Evolutionary conservation across 805 yeast genomes (phyloP).

Genomic region (Metahyphopichia silvanorum): DNA sequence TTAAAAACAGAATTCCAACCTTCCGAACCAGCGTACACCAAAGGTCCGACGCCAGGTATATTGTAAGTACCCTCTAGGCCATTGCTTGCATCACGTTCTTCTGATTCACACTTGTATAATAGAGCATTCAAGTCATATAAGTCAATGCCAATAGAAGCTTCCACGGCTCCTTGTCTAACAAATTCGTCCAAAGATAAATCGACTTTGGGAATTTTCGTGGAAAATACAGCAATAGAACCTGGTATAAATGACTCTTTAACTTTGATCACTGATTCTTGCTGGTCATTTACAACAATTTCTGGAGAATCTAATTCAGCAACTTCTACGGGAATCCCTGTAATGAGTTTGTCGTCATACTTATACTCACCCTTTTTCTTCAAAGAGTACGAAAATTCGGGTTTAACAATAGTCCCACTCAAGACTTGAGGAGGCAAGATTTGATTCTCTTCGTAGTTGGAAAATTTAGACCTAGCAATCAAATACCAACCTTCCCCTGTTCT

Average conservation of each 20-base stretch:
- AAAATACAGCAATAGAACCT: conserved; percentile 85
- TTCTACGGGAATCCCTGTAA: conserved; percentile 67
- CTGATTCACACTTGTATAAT: conserved; percentile 77
- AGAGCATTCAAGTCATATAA: conserved; percentile 72
- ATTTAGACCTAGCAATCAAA: conserved; percentile 83
- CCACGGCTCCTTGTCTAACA: conserved; percentile 72
- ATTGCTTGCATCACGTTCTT: conserved; percentile 76
- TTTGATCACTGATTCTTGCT: conserved; percentile 48
- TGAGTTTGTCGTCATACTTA: conserved; percentile 31
- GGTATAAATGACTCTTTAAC: conserved; percentile 70
- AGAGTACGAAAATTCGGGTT: conserved; percentile 55
- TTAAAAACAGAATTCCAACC: conserved; percentile 82
- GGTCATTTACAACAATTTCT: conserved; percentile 39
- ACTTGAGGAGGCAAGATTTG: conserved; percentile 58
- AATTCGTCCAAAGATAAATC: conserved; percentile 61
- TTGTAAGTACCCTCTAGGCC: conserved; percentile 72
- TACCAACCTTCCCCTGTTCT: conserved; percentile 86
- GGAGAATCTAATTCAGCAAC: conserved; percentile 54
- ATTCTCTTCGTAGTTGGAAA: conserved; percentile 39
- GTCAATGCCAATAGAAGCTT: conserved; percentile 59
- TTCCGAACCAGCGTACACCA: conserved; percentile 87
- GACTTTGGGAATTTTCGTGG: conserved; percentile 66
- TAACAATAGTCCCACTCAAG: conserved; percentile 58
- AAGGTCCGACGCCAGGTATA: conserved; percentile 69
- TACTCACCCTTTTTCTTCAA: conserved; percentile 52